These are phyloP conservation scores for Trametes polyzona DNA, from an alignment of 1,284 basidiomycete genomes.

Conservation along the genomic window DNA sequence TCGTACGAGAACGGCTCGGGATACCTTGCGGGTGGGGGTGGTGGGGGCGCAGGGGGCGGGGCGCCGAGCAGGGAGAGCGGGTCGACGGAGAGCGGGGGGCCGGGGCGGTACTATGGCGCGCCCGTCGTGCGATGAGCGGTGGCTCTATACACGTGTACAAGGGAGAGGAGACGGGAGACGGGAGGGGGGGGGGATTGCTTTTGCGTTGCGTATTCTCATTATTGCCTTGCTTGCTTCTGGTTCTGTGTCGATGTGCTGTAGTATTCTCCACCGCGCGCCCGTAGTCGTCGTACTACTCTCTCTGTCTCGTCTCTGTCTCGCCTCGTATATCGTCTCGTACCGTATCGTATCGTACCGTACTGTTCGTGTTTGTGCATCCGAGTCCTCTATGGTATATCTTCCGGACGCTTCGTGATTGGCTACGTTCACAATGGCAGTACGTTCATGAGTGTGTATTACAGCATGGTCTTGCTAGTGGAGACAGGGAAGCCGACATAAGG, in stretches of 20 bases:
- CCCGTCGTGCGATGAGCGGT: slow-evolving; percentile 1
- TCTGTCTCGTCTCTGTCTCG: no score
- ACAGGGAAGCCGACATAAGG: no score
- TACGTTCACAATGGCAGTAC: no score
- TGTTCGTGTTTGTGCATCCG: slow-evolving; percentile 4
- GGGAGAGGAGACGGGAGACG: not conserved
- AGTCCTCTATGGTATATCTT: no score
- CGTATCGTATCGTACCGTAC: not conserved
- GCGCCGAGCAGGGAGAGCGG: slow-evolving; percentile 9
- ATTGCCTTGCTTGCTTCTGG: not conserved
- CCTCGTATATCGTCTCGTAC: not conserved
- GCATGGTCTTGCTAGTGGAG: no score
- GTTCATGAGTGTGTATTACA: no score
- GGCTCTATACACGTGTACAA: not conserved
- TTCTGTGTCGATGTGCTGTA: not conserved
- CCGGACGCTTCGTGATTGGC: no score
- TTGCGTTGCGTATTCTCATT: not conserved
- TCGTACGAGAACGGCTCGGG: slow-evolving; percentile 27
- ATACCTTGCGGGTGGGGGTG: not conserved
- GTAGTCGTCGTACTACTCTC: no score
- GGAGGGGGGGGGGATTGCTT: not conserved
- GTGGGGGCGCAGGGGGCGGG: not conserved
- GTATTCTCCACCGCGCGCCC: not conserved
- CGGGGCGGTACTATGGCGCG: slow-evolving; percentile 10
- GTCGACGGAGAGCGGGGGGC: slow-evolving; percentile 7